Evolutionary conservation across 768 basidiomycete species (phyloP).

Genomic region (Pisolithus sp.): DNA sequence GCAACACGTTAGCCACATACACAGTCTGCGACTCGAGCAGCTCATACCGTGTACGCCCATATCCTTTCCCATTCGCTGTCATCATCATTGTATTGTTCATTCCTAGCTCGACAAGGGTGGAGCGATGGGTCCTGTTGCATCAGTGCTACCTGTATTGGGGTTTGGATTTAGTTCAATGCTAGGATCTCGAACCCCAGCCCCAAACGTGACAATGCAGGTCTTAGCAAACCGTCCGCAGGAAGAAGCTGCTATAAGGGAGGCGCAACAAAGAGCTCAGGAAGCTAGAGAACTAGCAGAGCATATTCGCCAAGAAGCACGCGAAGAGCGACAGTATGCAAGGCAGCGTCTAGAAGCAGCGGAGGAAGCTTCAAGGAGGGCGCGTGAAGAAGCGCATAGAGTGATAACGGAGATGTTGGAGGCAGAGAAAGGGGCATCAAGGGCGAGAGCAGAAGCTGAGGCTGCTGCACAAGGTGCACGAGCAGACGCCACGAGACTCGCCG

Average conservation of each 20-base stretch:
- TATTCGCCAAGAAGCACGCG: no score
- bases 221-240: not conserved
- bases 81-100: no score
- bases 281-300: no score
- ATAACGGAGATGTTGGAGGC: conserved; percentile 7
- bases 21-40: no score
- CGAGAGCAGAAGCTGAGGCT: conserved; percentile 3
- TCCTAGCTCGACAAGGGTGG: not conserved
- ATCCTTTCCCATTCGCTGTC: no score
- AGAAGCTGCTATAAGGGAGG: conserved; percentile 1
- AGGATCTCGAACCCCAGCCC: not conserved
- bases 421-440: not conserved
- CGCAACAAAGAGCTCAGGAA: no score
- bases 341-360: no score
- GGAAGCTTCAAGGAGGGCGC: conserved; percentile 4
- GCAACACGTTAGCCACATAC: no score
- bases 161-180: not conserved
- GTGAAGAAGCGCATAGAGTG: conserved; percentile 4
- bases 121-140: conserved; percentile 1
- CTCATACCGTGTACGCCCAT: no score
- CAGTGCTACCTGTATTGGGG: not conserved
- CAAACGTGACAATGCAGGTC: not conserved
- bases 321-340: no score
- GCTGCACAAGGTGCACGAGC: conserved; percentile 1
- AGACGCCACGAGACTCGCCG: no score